A percentile compares a stretch with the other conserved stretches of the same genome.
Conservation (phyloP, 1,139 yeast species). For the Debaryomyces sp. region DNA sequence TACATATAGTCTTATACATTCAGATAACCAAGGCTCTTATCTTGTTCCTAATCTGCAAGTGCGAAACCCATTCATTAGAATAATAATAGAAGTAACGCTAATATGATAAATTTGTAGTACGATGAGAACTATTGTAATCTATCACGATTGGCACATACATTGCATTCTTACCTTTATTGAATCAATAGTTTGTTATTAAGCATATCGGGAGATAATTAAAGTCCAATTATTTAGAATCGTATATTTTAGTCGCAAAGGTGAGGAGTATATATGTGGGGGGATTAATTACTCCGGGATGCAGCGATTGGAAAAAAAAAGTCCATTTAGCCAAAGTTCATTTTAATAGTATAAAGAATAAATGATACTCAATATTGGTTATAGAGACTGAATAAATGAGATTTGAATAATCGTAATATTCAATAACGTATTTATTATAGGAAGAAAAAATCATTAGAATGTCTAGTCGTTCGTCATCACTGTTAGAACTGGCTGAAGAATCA, state of each 20-base stretch:
- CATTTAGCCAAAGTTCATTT: not conserved
- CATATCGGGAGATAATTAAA: too few species aligned
- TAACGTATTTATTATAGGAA: not conserved
- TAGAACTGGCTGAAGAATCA: not conserved
- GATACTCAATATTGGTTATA: not conserved
- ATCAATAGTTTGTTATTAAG: too few species aligned
- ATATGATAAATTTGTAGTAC: too few species aligned
- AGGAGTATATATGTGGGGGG: conserved; percentile 1
- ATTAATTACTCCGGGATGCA: not conserved
- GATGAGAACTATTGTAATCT: too few species aligned
- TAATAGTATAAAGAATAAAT: not conserved
- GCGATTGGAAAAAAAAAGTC: not conserved
- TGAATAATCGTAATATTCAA: not conserved
- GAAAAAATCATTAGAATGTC: not conserved
- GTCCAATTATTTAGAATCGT: not conserved
- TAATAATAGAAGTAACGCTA: too few species aligned
- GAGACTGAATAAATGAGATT: not conserved
- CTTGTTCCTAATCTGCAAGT: too few species aligned
- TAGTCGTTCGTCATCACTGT: not conserved
- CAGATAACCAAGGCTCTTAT: too few species aligned
- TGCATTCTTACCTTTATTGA: too few species aligned
- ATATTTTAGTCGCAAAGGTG: not conserved
- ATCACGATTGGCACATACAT: too few species aligned
- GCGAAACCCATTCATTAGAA: too few species aligned
- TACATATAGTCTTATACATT: too few species aligned